These are phyloP conservation scores for Ogataea nakhonphanomensis DNA, from an alignment of 805 yeast genomes.

Conservation along the genomic window DNA sequence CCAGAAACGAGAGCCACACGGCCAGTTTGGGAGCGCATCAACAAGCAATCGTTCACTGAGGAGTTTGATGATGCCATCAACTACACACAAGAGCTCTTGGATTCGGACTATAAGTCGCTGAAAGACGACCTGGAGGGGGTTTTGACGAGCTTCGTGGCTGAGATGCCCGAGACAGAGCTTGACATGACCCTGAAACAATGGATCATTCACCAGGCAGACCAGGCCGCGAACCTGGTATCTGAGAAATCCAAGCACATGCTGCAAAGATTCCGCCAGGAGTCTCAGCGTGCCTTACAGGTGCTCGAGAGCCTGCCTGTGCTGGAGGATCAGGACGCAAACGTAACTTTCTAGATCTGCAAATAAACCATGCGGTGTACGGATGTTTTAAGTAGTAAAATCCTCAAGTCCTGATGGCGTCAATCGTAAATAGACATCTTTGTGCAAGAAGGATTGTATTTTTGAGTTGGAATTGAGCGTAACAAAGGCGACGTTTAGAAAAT, in stretches of 20 bases:
- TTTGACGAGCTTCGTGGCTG: conserved; percentile 57
- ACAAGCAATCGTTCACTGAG: conserved; percentile 21
- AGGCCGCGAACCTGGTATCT: conserved; percentile 47
- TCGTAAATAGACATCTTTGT: conserved; percentile 8
- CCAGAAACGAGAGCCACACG: conserved; percentile 10
- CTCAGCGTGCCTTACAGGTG: conserved; percentile 45
- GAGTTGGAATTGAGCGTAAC: conserved; percentile 2
- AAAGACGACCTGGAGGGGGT: conserved; percentile 66
- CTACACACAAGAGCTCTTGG: conserved; percentile 25
- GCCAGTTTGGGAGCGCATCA: background rate
- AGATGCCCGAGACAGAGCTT: conserved; percentile 68
- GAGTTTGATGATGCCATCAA: conserved; percentile 34
- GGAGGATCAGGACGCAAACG: conserved; percentile 16
- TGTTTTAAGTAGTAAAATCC: conserved; percentile 4
- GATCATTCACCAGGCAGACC: conserved; percentile 54
- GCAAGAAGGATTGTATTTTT: conserved; percentile 4
- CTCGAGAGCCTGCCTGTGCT: conserved; percentile 37
- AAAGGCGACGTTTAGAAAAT: background rate
- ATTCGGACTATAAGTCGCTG: conserved; percentile 37
- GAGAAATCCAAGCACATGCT: conserved; percentile 47
- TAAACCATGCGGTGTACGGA: conserved; percentile 8
- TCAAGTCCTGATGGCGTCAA: conserved; percentile 17
- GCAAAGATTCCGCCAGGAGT: conserved; percentile 44
- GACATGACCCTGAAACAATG: conserved; percentile 70
- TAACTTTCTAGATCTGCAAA: conserved; percentile 6